Evolutionary conservation across 345 rosid species (phyloP).

Genomic region (Diplotaxis tenuifolia): DNA sequence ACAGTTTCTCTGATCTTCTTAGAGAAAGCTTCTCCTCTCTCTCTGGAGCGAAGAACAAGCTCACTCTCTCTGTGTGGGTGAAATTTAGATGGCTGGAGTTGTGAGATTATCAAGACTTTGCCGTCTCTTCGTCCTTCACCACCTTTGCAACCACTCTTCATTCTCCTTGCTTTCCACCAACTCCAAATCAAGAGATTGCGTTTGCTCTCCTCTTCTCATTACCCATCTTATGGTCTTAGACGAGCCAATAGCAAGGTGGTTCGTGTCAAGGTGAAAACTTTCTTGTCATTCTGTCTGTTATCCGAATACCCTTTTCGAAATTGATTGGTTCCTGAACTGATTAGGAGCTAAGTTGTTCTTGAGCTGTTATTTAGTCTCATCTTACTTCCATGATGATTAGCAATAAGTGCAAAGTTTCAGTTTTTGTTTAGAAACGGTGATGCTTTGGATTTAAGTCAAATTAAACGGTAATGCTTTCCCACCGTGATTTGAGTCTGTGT

Average conservation of each 20-base stretch:
- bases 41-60: not conserved
- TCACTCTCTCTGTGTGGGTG: not conserved
- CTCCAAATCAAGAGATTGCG: slow-evolving; percentile 36
- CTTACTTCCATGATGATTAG: too few species aligned
- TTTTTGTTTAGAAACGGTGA: not conserved
- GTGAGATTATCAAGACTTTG: slow-evolving; percentile 43
- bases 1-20: slow-evolving; percentile 37
- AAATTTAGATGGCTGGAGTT: slow-evolving; percentile 62
- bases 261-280: slow-evolving; percentile 30
- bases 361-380: too few species aligned
- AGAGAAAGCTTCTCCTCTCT: slow-evolving; percentile 28
- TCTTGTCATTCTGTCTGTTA: not conserved
- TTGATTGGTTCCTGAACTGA: not conserved
- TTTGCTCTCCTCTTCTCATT: slow-evolving; percentile 35
- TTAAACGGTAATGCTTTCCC: not conserved
- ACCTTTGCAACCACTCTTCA: slow-evolving; percentile 39
- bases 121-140: slow-evolving; percentile 43
- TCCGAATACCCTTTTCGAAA: not conserved
- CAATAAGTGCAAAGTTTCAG: slow-evolving; percentile 3
- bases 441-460: not conserved
- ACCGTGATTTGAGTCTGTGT: too few species aligned
- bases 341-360: too few species aligned
- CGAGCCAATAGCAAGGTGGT: slow-evolving; percentile 21
- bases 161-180: slow-evolving; percentile 36
- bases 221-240: slow-evolving; percentile 24